Conservation (phyloP, 1,284 basidiomycete genomes). For the Pseudozyma tsukubaensis region DNA sequence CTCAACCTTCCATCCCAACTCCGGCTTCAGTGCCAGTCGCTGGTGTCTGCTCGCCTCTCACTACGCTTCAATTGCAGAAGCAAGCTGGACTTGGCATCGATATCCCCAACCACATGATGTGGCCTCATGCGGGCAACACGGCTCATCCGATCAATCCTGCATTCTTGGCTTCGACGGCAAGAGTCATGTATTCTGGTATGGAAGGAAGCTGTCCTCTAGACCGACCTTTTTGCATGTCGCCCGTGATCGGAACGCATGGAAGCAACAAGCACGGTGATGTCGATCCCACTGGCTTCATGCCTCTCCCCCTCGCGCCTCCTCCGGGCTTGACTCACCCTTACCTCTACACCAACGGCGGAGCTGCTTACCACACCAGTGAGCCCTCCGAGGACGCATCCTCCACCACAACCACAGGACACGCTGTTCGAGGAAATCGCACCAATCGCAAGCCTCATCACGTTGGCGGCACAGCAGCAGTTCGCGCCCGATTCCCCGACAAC, state of each 20-base stretch:
- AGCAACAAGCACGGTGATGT: slow-evolving; percentile 4
- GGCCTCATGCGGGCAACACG: neutral
- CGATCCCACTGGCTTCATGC: slow-evolving; percentile 7
- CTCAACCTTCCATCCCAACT: slow-evolving; percentile 7
- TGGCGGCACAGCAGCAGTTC: too few relatives aligned
- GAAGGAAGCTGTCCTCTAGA: slow-evolving; percentile 9
- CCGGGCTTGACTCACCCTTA: too few relatives aligned
- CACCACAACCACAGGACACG: too few relatives aligned
- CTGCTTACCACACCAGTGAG: too few relatives aligned
- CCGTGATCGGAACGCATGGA: slow-evolving; percentile 1
- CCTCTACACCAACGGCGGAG: too few relatives aligned
- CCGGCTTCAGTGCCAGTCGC: slow-evolving; percentile 5
- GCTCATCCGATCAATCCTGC: neutral
- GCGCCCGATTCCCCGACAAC: slow-evolving; percentile 14
- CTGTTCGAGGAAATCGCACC: too few relatives aligned
- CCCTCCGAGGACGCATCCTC: too few relatives aligned
- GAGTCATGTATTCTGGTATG: slow-evolving; percentile 10
- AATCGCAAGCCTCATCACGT: too few relatives aligned
- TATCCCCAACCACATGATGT: slow-evolving; percentile 7
- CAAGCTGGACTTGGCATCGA: slow-evolving; percentile 16
- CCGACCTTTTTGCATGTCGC: neutral
- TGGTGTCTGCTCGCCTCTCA: neutral
- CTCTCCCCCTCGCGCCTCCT: slow-evolving; percentile 19
- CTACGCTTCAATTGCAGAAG: neutral
- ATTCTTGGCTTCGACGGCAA: slow-evolving; percentile 1